phyloP scores from a whole-genome alignment of 225 moss, liverwort and hornwort species.

The Physcomitrium patens region DNA sequence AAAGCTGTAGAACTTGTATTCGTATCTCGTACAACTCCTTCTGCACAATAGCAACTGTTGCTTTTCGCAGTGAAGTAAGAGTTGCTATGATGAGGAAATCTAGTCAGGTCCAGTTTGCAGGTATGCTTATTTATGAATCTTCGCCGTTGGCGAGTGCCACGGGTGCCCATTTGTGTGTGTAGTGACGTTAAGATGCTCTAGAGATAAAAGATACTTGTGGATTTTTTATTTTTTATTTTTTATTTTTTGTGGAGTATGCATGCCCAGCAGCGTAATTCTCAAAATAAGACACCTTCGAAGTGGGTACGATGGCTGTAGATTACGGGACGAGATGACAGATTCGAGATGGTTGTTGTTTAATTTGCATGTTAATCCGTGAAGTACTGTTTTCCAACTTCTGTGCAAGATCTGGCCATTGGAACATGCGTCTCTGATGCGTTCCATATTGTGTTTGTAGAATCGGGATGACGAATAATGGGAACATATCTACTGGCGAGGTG shows the following conservation, averaged over 20 bases:
- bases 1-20: not conserved
- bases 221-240: no score
- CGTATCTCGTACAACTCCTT: not conserved
- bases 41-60: not conserved
- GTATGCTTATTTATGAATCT: not conserved
- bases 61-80: not conserved
- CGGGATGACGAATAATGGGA: slow-evolving; percentile 49
- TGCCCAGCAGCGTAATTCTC: not conserved
- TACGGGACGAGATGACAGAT: not conserved
- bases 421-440: not conserved
- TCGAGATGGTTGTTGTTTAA: not conserved
- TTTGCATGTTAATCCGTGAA: not conserved
- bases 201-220: not conserved
- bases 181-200: not conserved
- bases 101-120: not conserved
- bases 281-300: not conserved
- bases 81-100: not conserved
- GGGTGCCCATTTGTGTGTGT: not conserved
- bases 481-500: slow-evolving; percentile 21
- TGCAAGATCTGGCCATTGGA: not conserved
- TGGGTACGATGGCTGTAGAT: not conserved
- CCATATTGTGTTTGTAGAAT: slow-evolving; percentile 15
- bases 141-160: not conserved
- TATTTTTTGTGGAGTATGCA: not conserved
- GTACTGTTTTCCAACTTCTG: no score